Conservation (phyloP, 352 stramenopile genomes). For the Phytophthora sansomeana region DNA sequence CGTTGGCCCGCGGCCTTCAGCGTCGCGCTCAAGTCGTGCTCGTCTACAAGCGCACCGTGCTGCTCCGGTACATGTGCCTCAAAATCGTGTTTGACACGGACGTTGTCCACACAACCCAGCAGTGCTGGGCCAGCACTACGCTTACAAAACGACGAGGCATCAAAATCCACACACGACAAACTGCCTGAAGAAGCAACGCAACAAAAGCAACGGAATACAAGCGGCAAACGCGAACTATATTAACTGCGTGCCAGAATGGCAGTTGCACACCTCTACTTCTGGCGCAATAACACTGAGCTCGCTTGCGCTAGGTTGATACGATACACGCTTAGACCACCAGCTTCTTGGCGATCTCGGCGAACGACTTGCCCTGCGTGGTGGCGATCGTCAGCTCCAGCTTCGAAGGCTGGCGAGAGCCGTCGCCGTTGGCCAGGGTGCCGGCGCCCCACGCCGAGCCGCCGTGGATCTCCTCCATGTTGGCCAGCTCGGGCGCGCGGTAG, state of each 20-base stretch:
- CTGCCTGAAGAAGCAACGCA: background rate
- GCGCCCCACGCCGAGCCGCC: slow-evolving; percentile 18
- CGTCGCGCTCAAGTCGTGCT: no score
- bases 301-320: slow-evolving; percentile 8
- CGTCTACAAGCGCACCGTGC: no score
- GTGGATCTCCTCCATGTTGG: slow-evolving; percentile 27
- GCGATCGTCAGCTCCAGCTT: slow-evolving; percentile 26
- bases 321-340: slow-evolving; percentile 51
- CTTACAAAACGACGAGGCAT: no score
- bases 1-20: no score
- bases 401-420: slow-evolving; percentile 24
- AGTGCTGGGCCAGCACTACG: no score
- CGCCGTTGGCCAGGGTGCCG: slow-evolving; percentile 8
- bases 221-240: slow-evolving; percentile 2
- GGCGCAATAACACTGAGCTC: background rate
- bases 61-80: no score
- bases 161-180: no score
- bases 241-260: slow-evolving; percentile 1
- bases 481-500: slow-evolving; percentile 19
- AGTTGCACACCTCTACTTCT: slow-evolving; percentile 3
- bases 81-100: no score
- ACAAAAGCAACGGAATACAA: slow-evolving; percentile 1
- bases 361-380: slow-evolving; percentile 47
- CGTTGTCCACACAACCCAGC: no score
- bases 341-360: slow-evolving; percentile 80